Evolutionary conservation across 2,329 filamentous ascomycete genomes (phyloP), one percentile per base, ranked within the genome.

Genomic region (Stagonosporopsis tanaceti): DNA sequence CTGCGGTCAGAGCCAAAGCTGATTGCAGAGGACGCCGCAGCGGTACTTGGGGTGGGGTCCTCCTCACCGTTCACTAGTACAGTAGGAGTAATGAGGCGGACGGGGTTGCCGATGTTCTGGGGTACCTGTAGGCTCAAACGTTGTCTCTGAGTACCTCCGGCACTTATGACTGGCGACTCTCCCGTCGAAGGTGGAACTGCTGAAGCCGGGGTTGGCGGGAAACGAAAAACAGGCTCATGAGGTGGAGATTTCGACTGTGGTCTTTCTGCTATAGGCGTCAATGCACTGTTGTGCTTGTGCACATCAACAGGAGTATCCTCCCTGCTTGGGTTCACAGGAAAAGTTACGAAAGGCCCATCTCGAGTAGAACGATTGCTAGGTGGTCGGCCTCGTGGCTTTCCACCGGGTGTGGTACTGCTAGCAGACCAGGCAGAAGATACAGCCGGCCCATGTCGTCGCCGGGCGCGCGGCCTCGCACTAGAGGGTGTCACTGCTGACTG

Each of bases 361-460:
- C 85, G 82, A 0, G 83, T 82, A n/a, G 82, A 84, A 25, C 87
- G 84, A 66, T 89, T 91, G 53, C 88, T 90, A 0, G 92, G 91
- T 39, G 93, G 93, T 57, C 93, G 83, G 6, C 93, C 93, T 63
- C 93, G 83, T 14, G 90, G 82, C 73, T 93, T 96, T 2, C 89
- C 88, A 4, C 83, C 85, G 1, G 85, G 79, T 12, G 87, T 81
- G 37, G 83, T 81, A 15, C 85, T 85, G 57, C 84, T 86, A 61
- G 87, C 87, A 53, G 89, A 87, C 93, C 93, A 97, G 0, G 93
- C 93, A 9, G 93, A 97, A 0, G 93, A 97, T 0, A 97, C 92
- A 6, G 91, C 92, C 0, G 92, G 90, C 0, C 93, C 93, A 72
- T 96, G 90, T 4, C 91, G 85, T 53, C 89, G 82, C 52, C 84